phyloP scores from a whole-genome alignment of 495 filamentous ascomycete species.

The Penicillium psychrofluorescens region DNA sequence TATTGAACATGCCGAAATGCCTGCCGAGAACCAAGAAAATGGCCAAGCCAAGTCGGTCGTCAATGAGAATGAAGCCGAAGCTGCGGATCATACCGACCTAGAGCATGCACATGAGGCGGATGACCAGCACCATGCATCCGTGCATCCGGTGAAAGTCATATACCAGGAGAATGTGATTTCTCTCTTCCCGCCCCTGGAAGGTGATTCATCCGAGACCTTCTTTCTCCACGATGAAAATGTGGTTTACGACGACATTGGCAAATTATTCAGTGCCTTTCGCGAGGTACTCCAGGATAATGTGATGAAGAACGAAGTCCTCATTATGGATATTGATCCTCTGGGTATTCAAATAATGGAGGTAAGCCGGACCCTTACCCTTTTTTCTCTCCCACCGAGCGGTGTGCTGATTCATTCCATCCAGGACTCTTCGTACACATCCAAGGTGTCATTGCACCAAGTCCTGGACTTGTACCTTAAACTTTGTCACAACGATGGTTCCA shows the following conservation, averaged over 20 bases:
- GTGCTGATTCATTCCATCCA: constrained; percentile 26
- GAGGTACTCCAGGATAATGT: constrained; percentile 61
- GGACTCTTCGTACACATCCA: constrained; percentile 37
- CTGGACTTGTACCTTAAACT: constrained; percentile 51
- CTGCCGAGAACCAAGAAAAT: constrained; percentile 3
- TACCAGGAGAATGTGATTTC: constrained; percentile 64
- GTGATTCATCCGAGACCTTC: constrained; percentile 61
- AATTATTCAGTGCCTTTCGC: constrained; percentile 59
- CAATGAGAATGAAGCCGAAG: constrained; percentile 1
- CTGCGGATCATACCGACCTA: constrained; percentile 5
- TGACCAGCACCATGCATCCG: constrained; percentile 10
- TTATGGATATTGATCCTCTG: constrained; percentile 59
- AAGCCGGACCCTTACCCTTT: constrained; percentile 16
- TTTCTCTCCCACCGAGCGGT: neutral
- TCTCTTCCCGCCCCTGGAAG: constrained; percentile 59
- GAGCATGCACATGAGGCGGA: constrained; percentile 4
- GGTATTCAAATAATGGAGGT: constrained; percentile 69
- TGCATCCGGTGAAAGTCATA: constrained; percentile 50
- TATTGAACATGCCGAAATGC: neutral
- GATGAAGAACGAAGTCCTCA: constrained; percentile 57
- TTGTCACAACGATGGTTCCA: constrained; percentile 50
- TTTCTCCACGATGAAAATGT: constrained; percentile 64
- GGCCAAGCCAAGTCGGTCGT: neutral
- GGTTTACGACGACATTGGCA: constrained; percentile 47
- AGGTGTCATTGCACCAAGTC: constrained; percentile 48